Conservation (phyloP, 1,284 basidiomycete species). For the Ustanciosporium gigantosporum region DNA sequence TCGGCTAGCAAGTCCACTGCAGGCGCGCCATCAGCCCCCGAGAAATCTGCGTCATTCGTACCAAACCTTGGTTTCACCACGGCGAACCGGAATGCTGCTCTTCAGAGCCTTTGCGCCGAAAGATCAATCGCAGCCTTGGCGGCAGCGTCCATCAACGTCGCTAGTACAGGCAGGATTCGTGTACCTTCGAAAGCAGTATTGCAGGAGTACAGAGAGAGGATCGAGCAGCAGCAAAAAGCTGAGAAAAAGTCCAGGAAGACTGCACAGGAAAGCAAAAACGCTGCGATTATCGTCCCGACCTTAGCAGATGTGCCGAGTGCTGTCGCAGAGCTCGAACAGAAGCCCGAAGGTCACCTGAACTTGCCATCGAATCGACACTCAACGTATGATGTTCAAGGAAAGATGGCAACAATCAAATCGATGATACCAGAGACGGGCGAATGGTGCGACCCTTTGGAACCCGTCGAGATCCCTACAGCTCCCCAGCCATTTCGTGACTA, state of each 20-base stretch:
- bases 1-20: too few species aligned
- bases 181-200: conserved; percentile 8
- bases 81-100: conserved; percentile 23
- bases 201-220: neutral
- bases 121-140: conserved; percentile 18
- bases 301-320: too few species aligned
- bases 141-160: conserved; percentile 23
- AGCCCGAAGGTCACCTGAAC: conserved; percentile 5
- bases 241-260: conserved; percentile 1
- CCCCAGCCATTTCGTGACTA: conserved; percentile 20
- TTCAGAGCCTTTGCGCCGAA: conserved; percentile 27
- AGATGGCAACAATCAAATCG: conserved; percentile 24
- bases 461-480: neutral
- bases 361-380: conserved; percentile 8
- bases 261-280: neutral
- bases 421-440: conserved; percentile 25
- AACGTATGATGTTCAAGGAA: conserved; percentile 12
- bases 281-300: neutral
- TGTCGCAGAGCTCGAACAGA: neutral
- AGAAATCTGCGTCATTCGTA: conserved; percentile 17
- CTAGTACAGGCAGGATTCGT: conserved; percentile 10
- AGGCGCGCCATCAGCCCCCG: too few species aligned
- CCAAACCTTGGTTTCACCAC: conserved; percentile 37
- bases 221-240: neutral
- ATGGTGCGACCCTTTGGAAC: conserved; percentile 14